Evolutionary conservation across 2,329 filamentous ascomycete species (phyloP), one percentile per base, ranked within the genome.

Genomic region (Penicillium nordicum): DNA sequence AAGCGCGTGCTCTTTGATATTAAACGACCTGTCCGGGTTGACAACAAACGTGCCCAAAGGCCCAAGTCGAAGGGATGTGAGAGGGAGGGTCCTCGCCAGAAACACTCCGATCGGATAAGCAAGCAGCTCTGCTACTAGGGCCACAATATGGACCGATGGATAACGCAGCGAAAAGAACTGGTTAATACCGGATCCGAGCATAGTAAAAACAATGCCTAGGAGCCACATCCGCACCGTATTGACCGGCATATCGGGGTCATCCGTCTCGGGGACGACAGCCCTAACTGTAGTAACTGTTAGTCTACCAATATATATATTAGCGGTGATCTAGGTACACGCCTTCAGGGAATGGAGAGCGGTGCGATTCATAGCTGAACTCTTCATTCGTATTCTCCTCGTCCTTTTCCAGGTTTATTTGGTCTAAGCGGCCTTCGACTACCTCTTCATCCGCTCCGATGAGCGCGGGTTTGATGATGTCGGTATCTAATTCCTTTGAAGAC

Each of bases 151-250:
- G 5, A 79, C 74, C 6, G 74, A 73, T 0, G 78, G 78, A 55
- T 79, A 78, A n/a, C 77, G 72, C 37, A 79, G 69, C 5, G 72
- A 73, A 67, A 79, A 80, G 64, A 79, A 79, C 51, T 78, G 76
- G 57, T 79, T 79, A 47, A 79, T 75, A 5, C 75, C 77, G 7
- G 77, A 74, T 6, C 77, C 78, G n/a, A 80, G 52, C 10, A 79
- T 75, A n/a, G 65, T 63, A 40, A 66, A 65, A 11, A 77, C 64
- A 32, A 80, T 69, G 0, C 78, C 78, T 0, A 80, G 67, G 4
- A 77, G 50, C 78, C 78, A 80, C 57, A 75, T 78, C 30, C 67
- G 67, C 23, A 71, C 49, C 3, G 67, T 69, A 44, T 65, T 69
- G 43, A 71, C 61, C 6, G 68, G 67, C 52, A 67, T 62, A 14